Conservation (phyloP, 176 grass and related monocot species). For the Rhynchospora tenuis region DNA sequence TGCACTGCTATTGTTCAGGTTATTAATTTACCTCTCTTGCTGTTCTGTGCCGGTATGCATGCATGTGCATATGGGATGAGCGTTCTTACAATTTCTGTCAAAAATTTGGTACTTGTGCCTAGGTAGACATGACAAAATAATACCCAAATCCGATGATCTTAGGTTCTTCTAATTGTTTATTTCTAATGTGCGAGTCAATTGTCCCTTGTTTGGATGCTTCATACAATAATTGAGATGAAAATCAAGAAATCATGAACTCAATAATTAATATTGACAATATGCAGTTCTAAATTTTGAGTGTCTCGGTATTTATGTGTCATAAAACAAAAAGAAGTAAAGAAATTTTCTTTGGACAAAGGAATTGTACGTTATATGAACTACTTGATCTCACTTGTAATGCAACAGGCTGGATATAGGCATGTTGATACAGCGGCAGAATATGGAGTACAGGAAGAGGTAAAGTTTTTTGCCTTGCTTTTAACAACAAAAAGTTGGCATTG, state of each 20-base stretch:
- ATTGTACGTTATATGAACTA: background rate
- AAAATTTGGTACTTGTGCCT: background rate
- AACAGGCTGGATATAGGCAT: conserved; percentile 81
- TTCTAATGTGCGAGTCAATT: background rate
- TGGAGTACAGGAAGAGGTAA: conserved; percentile 57
- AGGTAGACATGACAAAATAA: background rate
- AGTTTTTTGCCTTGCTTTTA: background rate
- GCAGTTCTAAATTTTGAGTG: background rate
- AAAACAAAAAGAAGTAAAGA: background rate
- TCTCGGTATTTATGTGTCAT: background rate
- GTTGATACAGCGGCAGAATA: conserved; percentile 71
- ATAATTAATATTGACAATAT: background rate
- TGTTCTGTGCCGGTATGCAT: background rate
- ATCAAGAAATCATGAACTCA: background rate
- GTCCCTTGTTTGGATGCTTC: background rate
- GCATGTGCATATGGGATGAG: background rate
- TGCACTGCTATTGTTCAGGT: conserved; percentile 53
- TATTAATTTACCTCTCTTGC: background rate
- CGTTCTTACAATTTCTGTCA: too few species aligned
- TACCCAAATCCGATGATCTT: background rate
- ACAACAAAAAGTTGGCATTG: background rate
- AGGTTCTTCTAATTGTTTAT: background rate
- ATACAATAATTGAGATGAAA: background rate
- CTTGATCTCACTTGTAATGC: background rate
- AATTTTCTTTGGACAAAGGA: background rate